Base-by-base conservation (phyloP, 31 red algal species). In the Odonthalia washingtoniensis region DNA sequence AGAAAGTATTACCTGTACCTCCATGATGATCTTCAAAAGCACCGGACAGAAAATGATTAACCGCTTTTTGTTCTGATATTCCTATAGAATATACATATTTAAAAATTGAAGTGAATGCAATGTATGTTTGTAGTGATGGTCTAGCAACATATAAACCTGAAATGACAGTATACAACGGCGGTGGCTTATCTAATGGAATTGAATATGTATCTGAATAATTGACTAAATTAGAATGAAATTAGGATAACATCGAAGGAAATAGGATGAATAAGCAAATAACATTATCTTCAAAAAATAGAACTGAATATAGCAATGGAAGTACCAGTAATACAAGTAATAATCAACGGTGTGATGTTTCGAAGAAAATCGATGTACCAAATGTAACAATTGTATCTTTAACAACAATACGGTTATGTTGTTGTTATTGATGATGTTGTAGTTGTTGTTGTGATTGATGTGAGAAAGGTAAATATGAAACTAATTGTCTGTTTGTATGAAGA, bases 11-110 rank as follows among this genome's bases (percentile, higher is more conserved):
- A 46, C 94, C 94, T 0, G 89, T 88, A 21, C 94, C 94, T 26
- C 64, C 85, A 21, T 40, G 70, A 40, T 79, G 68, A 33, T 66
- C 74, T 64, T 95, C 91, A 64, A 95, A 95, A 17, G 94, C 94
- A 41, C 95, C 95, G 78, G 91, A 97, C 75, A 91, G 65, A 37
- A 97, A 85, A 68, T 90, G 80, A 68, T 97, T 94, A 43, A 93
- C 94, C 30, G 92, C 89, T 62, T 94, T 94, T 52, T 97, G 95
- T 60, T 97, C 95, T 21, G 91, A 92, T 37, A 84, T 88, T 31
- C 91, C 87, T 3, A 86, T 73, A 27, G 83, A 80, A 21, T 28
- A 24, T 14, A 77, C 76, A 49, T 92, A 94, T 4, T 83, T 77
- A 17, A 91, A 78, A 49, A 97, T 84, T 49, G 91, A 91, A 21